These are phyloP conservation scores for Globisporangium cystogenes DNA, from an alignment of 352 stramenopile genomes.

Conservation along the genomic window DNA sequence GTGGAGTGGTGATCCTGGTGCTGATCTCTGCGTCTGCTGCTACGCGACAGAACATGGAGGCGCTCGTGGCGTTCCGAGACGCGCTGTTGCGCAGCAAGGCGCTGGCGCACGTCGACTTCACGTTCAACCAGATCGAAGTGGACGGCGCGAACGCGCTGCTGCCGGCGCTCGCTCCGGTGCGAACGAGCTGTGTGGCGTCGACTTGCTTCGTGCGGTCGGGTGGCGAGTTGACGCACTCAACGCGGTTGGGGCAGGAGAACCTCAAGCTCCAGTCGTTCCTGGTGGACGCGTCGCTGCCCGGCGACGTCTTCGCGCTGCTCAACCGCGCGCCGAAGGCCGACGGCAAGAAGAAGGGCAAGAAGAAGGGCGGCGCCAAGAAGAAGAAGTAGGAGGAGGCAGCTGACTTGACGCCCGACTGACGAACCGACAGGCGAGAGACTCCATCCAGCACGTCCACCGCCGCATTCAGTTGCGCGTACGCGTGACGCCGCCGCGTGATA, in stretches of 20 bases:
- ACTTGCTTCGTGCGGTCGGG: neutral
- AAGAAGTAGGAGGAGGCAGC: conserved; percentile 58
- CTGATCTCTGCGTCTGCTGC: neutral
- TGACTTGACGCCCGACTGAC: too few species aligned
- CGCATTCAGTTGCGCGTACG: too few species aligned
- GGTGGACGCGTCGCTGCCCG: conserved; percentile 67
- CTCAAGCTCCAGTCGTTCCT: conserved; percentile 64
- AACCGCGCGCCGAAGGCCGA: conserved; percentile 68
- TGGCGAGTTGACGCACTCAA: too few species aligned
- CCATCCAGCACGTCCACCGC: too few species aligned
- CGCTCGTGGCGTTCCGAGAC: conserved; percentile 50
- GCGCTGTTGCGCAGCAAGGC: conserved; percentile 58
- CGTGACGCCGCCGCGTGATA: too few species aligned
- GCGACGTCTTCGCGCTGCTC: conserved; percentile 63
- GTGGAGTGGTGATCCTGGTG: too few species aligned
- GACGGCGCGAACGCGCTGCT: conserved; percentile 58
- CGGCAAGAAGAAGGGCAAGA: conserved; percentile 75
- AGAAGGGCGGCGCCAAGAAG: conserved; percentile 65
- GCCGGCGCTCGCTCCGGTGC: conserved; percentile 40
- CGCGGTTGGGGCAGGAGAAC: conserved; percentile 55
- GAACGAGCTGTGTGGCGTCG: too few species aligned
- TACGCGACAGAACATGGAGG: conserved; percentile 32
- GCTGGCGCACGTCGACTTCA: conserved; percentile 69
- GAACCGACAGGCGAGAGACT: neutral
- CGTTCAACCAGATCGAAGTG: conserved; percentile 69